Percentiles rank a stretch among this genome's conserved stretches.
Conservation (phyloP, 208 protist genomes). For the Leishmania major region DNA sequence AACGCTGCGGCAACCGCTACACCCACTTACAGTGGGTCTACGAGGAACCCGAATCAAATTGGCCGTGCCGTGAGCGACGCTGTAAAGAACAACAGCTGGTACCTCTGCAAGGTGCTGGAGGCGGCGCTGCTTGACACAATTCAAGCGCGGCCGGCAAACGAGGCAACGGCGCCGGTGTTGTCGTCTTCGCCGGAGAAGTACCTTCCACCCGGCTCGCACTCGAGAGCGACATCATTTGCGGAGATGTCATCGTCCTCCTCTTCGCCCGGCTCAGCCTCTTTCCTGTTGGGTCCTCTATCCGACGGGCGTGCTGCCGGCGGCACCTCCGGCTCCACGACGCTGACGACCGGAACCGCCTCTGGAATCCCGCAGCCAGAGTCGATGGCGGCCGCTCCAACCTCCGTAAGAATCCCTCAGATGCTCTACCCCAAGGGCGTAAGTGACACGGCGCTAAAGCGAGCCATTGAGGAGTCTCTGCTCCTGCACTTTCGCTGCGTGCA, state of each 20-base stretch:
- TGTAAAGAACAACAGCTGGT: conserved; percentile 65
- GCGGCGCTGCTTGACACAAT: conserved; percentile 60
- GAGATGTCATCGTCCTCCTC: conserved; percentile 4
- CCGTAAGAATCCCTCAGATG: conserved; percentile 12
- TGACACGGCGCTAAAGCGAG: conserved; percentile 54
- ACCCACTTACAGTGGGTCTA: not conserved
- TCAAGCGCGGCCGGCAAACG: conserved; percentile 1
- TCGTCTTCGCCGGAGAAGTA: not conserved
- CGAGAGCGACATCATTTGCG: not conserved
- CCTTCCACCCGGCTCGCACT: not conserved
- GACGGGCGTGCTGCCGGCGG: not conserved
- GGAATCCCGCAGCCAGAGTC: not conserved
- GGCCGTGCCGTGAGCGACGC: conserved; percentile 65
- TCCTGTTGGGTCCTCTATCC: not conserved
- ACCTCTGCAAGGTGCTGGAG: conserved; percentile 62
- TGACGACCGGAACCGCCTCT: not conserved
- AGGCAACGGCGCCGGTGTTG: not conserved
- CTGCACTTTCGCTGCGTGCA: conserved; percentile 57
- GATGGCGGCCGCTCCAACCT: not conserved
- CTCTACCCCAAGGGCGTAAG: conserved; percentile 46
- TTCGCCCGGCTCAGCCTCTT: conserved; percentile 3
- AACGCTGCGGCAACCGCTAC: not conserved
- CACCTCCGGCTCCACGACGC: conserved; percentile 1
- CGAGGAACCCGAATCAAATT: conserved; percentile 82
- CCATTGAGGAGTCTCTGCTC: conserved; percentile 68